Evolutionary conservation across 2,329 filamentous ascomycete genomes (phyloP).

Genomic region (Exophiala sideris): DNA sequence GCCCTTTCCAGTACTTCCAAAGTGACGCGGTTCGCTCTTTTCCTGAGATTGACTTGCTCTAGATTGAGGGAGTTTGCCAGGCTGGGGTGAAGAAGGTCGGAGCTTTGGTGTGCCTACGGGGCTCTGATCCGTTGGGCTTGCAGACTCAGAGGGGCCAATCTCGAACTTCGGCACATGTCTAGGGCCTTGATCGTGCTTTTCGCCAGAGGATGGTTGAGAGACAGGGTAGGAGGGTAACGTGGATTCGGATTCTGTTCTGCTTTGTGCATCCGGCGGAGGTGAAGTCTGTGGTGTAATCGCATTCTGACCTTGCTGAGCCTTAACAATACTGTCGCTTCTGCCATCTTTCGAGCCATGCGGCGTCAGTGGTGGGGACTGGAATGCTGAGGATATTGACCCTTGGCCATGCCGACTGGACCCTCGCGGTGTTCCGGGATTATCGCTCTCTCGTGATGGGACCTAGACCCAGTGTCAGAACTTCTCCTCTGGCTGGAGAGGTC

Average conservation of each 20-base stretch:
- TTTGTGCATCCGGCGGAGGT: constrained; percentile 43
- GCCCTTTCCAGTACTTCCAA: constrained; percentile 27
- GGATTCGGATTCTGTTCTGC: constrained; percentile 31
- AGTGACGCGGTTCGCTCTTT: constrained; percentile 21
- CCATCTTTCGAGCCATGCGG: constrained; percentile 70
- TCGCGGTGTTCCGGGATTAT: constrained; percentile 56
- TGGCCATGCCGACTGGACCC: constrained; percentile 57
- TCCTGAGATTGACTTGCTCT: constrained; percentile 8
- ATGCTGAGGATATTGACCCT: constrained; percentile 61
- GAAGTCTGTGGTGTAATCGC: constrained; percentile 55
- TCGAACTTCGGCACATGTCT: constrained; percentile 53
- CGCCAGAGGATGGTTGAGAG: constrained; percentile 41
- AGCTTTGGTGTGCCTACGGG: constrained; percentile 54
- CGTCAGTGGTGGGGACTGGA: constrained; percentile 86
- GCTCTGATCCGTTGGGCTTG: constrained; percentile 56
- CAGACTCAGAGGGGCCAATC: constrained; percentile 55
- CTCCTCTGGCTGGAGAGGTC: background rate
- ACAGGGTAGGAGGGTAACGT: constrained; percentile 36
- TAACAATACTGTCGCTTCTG: constrained; percentile 34
- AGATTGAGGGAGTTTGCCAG: constrained; percentile 34
- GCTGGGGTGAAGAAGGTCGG: constrained; percentile 46
- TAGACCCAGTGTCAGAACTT: constrained; percentile 6
- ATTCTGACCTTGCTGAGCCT: constrained; percentile 32
- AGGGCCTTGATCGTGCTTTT: constrained; percentile 40
- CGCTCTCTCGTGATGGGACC: constrained; percentile 53